These are phyloP conservation scores for Trichoderma simmonsii DNA, from an alignment of 2,329 filamentous ascomycete genomes.

Conservation along the genomic window DNA sequence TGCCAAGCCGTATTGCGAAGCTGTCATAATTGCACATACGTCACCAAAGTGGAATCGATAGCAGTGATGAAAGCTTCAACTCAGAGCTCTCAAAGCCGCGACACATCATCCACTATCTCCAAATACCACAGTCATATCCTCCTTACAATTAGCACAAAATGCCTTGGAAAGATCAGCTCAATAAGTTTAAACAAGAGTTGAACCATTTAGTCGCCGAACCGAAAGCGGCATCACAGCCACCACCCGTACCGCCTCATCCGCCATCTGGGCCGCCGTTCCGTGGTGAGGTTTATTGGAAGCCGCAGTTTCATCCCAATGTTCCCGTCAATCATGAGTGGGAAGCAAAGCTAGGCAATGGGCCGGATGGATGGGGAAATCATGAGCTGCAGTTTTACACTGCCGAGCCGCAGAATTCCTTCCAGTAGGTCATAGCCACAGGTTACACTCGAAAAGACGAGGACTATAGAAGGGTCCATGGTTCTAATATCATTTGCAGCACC, in stretches of 20 bases:
- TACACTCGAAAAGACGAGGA: background rate
- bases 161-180: conserved; percentile 39
- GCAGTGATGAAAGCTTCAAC: background rate
- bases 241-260: conserved; percentile 20
- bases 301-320: conserved; percentile 45
- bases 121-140: no score
- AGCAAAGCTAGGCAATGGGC: conserved; percentile 52
- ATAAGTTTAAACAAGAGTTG: conserved; percentile 38
- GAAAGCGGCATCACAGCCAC: conserved; percentile 19
- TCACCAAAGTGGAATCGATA: background rate
- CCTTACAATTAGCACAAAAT: conserved; percentile 21
- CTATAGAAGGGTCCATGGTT: background rate
- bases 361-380: conserved; percentile 61
- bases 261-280: conserved; percentile 22
- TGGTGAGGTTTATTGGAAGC: conserved; percentile 47
- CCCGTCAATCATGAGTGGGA: conserved; percentile 51
- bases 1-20: background rate
- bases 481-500: conserved; percentile 31
- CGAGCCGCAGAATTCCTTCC: conserved; percentile 49
- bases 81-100: background rate
- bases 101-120: background rate
- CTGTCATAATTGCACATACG: background rate
- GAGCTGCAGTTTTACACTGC: conserved; percentile 58
- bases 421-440: conserved; percentile 29
- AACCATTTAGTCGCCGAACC: conserved; percentile 34